Base-by-base conservation (phyloP, 306 rosid genomes). In the Chamaecrista fasciculata region DNA sequence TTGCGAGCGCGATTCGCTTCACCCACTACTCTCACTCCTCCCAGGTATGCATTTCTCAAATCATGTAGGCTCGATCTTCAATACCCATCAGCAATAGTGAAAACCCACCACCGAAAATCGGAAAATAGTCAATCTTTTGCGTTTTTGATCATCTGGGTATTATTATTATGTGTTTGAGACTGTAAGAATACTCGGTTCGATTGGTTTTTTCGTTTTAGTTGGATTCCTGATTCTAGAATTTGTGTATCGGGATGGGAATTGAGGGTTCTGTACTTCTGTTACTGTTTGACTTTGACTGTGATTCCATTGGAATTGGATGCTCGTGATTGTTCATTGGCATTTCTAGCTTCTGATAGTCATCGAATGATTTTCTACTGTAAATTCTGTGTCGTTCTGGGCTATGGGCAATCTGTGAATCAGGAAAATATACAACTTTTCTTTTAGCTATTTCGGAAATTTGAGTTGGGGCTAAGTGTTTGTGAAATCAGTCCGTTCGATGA, bases 11-110 rank as follows among this genome's bases (percentile, higher is more conserved):
- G 70, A 29, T 58, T 60, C 46, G 21, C 77, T 57, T 66, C 42
- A 25, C 63, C 67, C 58, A n/a, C 62, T 49, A 62, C 68, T 24
- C 63, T 64, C 58, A n/a, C 62, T 49, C 58, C 68, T 24, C 50
- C 19, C 53, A 82, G 85, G 89, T 82, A 74, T 25, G 16, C 52
- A 26, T 26, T 26, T 39, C 58, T 42, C 67, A 2, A 37, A 29
- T n/a, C n/a, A n/a, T n/a, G n/a, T 31, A 8, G 14, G 34, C 53
- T 66, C 29, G 47, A 65, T 76, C 20, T 5, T 14, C 58, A 36
- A 24, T 0, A 46, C 50, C 78, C 78, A 64, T 26, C 26, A 52
- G 61, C 19, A 29, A 16, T 24, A 23, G 15, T 1, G 36, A 14
- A 14, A n/a, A n/a, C n/a, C 8, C 60, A 5, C 36, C 4, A 46